A percentile compares a stretch with the other conserved stretches of the same genome.
phyloP scores from a whole-genome alignment of 2,329 filamentous ascomycete species.

The Leptographium lundbergii region DNA sequence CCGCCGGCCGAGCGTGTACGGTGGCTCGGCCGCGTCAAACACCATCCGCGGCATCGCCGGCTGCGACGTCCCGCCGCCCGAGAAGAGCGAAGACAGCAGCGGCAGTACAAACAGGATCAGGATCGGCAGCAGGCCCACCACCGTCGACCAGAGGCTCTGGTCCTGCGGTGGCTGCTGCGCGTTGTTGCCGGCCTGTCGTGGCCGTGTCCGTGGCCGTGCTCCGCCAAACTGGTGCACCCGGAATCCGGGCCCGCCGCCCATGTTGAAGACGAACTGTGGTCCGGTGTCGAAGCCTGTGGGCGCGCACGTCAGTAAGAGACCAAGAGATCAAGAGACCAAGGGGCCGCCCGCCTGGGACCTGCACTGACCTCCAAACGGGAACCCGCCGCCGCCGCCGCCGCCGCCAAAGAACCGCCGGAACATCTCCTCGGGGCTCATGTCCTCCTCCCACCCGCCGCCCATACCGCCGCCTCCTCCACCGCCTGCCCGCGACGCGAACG shows the following conservation, averaged over 20 bases:
- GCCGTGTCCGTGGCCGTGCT: conserved; percentile 59
- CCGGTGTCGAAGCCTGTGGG: conserved; percentile 54
- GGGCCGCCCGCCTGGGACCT: not conserved
- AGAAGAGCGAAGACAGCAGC: conserved; percentile 69
- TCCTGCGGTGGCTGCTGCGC: conserved; percentile 29
- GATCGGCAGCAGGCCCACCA: conserved; percentile 73
- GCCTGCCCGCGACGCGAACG: conserved; percentile 6
- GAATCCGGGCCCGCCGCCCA: conserved; percentile 81
- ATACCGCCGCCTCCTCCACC: conserved; percentile 25
- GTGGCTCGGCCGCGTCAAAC: conserved; percentile 58
- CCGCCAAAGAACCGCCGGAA: conserved; percentile 95
- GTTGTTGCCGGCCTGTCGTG: conserved; percentile 27
- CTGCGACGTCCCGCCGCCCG: conserved; percentile 33
- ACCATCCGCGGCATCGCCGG: conserved; percentile 55
- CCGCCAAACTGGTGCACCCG: conserved; percentile 95
- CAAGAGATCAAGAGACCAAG: not conserved
- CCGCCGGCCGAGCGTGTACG: conserved; percentile 60
- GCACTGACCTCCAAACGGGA: conserved; percentile 26
- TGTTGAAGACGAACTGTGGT: conserved; percentile 88
- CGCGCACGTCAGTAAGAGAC: not conserved
- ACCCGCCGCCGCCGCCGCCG: conserved; percentile 45
- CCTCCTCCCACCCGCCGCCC: conserved; percentile 62
- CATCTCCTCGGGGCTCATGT: conserved; percentile 92
- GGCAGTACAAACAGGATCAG: conserved; percentile 81
- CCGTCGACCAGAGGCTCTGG: conserved; percentile 38